Evolutionary conservation across 2,329 filamentous ascomycete species (phyloP).

Genomic region (Xylariaceae sp.): DNA sequence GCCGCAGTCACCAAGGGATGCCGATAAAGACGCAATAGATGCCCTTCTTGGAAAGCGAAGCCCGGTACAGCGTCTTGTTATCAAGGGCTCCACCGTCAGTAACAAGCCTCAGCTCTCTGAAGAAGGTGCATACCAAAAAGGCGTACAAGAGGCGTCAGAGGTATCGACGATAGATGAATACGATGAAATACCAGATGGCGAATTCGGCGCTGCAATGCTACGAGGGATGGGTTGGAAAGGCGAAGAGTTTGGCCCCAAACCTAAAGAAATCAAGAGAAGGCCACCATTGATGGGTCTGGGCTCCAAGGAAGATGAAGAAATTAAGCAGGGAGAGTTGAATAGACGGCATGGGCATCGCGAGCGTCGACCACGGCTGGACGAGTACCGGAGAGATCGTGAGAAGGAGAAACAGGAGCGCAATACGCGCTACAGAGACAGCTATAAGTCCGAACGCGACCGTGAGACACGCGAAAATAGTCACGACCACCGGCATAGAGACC

Average conservation of each 20-base stretch:
- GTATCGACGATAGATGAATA: constrained; percentile 78
- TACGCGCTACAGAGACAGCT: constrained; percentile 40
- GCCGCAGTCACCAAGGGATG: constrained; percentile 13
- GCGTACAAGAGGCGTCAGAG: constrained; percentile 69
- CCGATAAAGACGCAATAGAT: constrained; percentile 57
- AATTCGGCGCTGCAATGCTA: constrained; percentile 86
- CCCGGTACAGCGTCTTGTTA: constrained; percentile 47
- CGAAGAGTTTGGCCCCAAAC: constrained; percentile 49
- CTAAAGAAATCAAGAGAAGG: constrained; percentile 63
- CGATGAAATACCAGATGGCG: constrained; percentile 82
- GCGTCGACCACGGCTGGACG: constrained; percentile 44
- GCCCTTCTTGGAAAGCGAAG: constrained; percentile 57
- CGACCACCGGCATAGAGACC: constrained; percentile 30
- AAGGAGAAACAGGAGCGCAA: constrained; percentile 42
- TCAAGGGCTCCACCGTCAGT: constrained; percentile 35
- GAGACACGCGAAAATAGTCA: constrained; percentile 36
- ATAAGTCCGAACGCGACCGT: constrained; percentile 45
- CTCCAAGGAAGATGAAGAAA: constrained; percentile 73
- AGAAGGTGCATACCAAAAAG: constrained; percentile 63
- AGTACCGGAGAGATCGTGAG: constrained; percentile 45
- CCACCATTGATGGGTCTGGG: constrained; percentile 84
- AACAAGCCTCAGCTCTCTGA: constrained; percentile 45
- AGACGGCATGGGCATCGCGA: constrained; percentile 40
- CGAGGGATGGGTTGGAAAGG: constrained; percentile 95
- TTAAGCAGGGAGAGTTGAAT: constrained; percentile 59